phyloP scores from a whole-genome alignment of 768 basidiomycete species.

The Mycena pura region DNA sequence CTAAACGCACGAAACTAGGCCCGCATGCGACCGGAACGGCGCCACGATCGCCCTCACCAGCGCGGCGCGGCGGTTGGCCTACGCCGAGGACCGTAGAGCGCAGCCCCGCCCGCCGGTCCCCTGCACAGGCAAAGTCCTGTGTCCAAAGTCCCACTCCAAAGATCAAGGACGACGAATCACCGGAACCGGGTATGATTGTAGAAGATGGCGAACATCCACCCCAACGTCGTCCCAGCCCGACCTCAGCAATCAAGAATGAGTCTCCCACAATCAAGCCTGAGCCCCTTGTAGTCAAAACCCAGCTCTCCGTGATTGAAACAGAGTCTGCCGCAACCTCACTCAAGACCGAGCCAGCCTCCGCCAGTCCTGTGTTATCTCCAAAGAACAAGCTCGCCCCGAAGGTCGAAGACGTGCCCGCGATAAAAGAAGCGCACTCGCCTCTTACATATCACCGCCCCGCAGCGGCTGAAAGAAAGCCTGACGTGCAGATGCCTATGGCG shows the following conservation, averaged over 20 bases:
- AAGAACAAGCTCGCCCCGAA: background rate
- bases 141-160: background rate
- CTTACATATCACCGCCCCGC: too few relatives aligned
- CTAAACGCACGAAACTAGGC: conserved; percentile 22
- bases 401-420: background rate
- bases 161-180: background rate
- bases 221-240: background rate
- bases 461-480: background rate
- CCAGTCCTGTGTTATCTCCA: too few relatives aligned
- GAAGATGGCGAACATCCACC: conserved; percentile 11
- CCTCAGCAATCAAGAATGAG: too few relatives aligned
- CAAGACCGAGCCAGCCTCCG: conserved; percentile 1
- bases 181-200: conserved; percentile 17
- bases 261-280: background rate
- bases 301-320: background rate
- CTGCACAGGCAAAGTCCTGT: background rate
- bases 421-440: background rate
- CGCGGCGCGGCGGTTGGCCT: background rate
- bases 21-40: conserved; percentile 4
- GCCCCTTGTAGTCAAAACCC: background rate
- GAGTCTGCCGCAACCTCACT: background rate
- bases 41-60: conserved; percentile 2
- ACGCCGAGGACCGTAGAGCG: background rate
- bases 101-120: conserved; percentile 2
- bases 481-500: background rate